A percentile compares a stretch with the other conserved stretches of the same genome.
These are phyloP conservation scores for Dactylellina haptotyla DNA, from an alignment of 2,329 filamentous ascomycete species.

Conservation along the genomic window DNA sequence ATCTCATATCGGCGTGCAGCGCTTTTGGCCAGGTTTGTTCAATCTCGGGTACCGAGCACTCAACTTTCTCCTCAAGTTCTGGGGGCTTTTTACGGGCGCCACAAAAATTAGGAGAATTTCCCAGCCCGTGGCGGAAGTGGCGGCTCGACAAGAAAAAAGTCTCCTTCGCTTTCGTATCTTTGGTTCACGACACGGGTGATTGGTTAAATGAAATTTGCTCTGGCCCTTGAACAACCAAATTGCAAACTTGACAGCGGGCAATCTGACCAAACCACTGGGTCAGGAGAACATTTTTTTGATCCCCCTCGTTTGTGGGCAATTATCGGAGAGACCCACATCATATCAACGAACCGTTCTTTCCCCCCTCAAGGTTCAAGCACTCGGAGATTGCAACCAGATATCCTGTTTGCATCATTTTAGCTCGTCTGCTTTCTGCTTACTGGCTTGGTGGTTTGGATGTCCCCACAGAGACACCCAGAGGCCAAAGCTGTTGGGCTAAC, in stretches of 20 bases:
- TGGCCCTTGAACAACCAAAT: constrained; percentile 16
- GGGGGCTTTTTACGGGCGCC: constrained; percentile 33
- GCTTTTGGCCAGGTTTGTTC: background rate
- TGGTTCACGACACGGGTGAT: background rate
- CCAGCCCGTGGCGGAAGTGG: constrained; percentile 51
- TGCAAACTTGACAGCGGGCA: constrained; percentile 52
- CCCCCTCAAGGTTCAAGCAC: background rate
- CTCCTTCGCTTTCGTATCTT: constrained; percentile 9
- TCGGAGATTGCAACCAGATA: constrained; percentile 36
- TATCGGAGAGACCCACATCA: constrained; percentile 30
- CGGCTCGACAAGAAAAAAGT: constrained; percentile 26
- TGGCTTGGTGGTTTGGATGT: background rate
- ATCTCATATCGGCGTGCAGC: background rate
- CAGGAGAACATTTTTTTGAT: constrained; percentile 34
- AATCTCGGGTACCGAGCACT: constrained; percentile 7
- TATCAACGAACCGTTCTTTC: constrained; percentile 12
- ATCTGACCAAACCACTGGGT: constrained; percentile 50
- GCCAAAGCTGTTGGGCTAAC: constrained; percentile 24
- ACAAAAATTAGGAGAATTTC: constrained; percentile 54
- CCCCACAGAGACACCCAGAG: constrained; percentile 3
- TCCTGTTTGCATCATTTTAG: constrained; percentile 44
- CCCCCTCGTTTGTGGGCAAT: constrained; percentile 17
- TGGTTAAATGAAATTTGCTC: constrained; percentile 8
- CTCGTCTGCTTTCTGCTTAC: background rate
- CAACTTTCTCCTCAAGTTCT: constrained; percentile 20